phyloP scores from a whole-genome alignment of 2,329 filamentous ascomycete species.

The Blastomyces gilchristii region DNA sequence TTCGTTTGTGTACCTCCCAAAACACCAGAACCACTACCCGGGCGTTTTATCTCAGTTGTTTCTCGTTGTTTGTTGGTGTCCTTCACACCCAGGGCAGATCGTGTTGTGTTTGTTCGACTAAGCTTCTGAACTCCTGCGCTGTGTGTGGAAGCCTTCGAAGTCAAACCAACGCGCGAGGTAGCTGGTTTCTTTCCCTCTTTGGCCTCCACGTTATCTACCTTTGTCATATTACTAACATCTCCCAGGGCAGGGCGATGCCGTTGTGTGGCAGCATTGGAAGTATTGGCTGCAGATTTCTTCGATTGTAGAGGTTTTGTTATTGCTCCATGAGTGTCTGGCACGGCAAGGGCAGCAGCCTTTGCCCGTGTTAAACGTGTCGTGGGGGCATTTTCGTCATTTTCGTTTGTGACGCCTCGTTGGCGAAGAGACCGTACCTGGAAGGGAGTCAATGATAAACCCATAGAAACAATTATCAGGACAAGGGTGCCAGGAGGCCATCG shows the following conservation, averaged over 20 bases:
- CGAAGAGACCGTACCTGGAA: slow-evolving; percentile 57
- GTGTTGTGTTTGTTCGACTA: slow-evolving; percentile 49
- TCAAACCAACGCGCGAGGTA: slow-evolving; percentile 53
- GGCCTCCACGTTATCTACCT: slow-evolving; percentile 48
- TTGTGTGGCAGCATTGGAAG: slow-evolving; percentile 40
- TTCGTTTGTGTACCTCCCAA: slow-evolving; percentile 59
- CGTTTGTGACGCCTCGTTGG: slow-evolving; percentile 69
- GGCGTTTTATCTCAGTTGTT: slow-evolving; percentile 57
- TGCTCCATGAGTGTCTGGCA: slow-evolving; percentile 40
- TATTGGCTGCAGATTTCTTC: slow-evolving; percentile 50
- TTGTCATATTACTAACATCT: slow-evolving; percentile 91
- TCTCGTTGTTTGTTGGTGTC: slow-evolving; percentile 52
- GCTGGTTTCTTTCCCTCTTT: slow-evolving; percentile 56
- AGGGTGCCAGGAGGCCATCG: neutral
- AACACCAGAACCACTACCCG: slow-evolving; percentile 60
- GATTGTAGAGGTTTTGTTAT: slow-evolving; percentile 56
- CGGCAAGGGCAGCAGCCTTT: slow-evolving; percentile 63
- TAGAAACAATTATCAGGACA: neutral
- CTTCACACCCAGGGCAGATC: slow-evolving; percentile 56
- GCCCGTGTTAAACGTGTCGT: slow-evolving; percentile 84
- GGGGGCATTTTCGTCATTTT: slow-evolving; percentile 81
- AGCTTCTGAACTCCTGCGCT: slow-evolving; percentile 73
- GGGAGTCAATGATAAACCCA: slow-evolving; percentile 32
- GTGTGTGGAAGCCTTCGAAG: slow-evolving; percentile 67
- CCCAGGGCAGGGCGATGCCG: slow-evolving; percentile 77